Percentiles rank a stretch among this genome's conserved stretches.
Conservation (phyloP, 768 basidiomycete species). For the Suillus brevipes region DNA sequence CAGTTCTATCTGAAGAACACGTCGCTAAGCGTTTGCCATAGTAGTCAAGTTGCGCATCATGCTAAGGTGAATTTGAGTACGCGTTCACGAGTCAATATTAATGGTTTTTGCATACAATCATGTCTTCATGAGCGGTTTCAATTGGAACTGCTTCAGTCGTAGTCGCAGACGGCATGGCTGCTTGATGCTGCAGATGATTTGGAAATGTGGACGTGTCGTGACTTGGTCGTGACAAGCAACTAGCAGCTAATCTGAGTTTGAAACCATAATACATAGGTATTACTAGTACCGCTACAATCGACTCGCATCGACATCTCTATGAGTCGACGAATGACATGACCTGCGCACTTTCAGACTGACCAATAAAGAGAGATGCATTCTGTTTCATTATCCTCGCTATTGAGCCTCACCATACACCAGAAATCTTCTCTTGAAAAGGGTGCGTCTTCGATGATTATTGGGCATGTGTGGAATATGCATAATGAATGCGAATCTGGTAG, state of each 20-base stretch:
- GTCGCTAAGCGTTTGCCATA: conserved; percentile 96
- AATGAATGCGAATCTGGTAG: conserved; percentile 30
- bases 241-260: not conserved
- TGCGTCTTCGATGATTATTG: conserved; percentile 16
- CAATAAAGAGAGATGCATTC: conserved; percentile 4
- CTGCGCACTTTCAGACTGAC: not conserved
- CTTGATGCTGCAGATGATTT: not conserved
- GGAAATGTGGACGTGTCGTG: not conserved
- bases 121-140: conserved; percentile 96
- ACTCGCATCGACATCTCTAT: not conserved
- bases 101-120: conserved; percentile 67
- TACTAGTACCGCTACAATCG: not conserved
- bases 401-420: conserved; percentile 31
- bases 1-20: conserved; percentile 92
- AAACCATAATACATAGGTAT: not conserved
- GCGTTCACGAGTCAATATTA: not conserved
- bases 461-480: no score
- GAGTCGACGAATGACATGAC: not conserved
- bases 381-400: conserved; percentile 14
- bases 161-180: conserved; percentile 44
- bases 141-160: conserved; percentile 76
- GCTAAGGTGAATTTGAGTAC: conserved; percentile 48
- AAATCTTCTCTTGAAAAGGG: conserved; percentile 40
- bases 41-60: conserved; percentile 98
- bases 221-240: not conserved